Percentiles rank a stretch among this genome's conserved stretches.
Evolutionary conservation across 768 basidiomycete species (phyloP).

Genomic region (Paxillus ammoniavirescens): DNA sequence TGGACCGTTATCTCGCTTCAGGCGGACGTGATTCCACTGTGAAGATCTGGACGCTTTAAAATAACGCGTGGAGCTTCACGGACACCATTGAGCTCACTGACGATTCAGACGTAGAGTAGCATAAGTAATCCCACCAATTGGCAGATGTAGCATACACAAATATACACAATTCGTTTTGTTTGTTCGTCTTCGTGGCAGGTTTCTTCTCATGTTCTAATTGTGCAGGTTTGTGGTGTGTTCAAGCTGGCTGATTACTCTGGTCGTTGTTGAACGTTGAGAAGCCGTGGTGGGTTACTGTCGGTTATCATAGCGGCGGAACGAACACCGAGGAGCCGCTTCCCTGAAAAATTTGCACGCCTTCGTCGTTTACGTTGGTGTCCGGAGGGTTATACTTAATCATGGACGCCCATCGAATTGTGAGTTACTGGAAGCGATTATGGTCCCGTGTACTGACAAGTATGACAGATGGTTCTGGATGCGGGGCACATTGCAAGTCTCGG

Average conservation of each 20-base stretch:
- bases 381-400: not conserved
- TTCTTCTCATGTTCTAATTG: too few relatives aligned
- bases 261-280: too few relatives aligned
- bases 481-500: slow-evolving; percentile 6
- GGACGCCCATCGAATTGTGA: slow-evolving; percentile 8
- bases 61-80: slow-evolving; percentile 2
- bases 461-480: slow-evolving; percentile 9
- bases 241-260: too few relatives aligned
- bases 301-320: too few relatives aligned
- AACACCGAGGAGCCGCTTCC: too few relatives aligned
- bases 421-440: not conserved
- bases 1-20: slow-evolving; percentile 92
- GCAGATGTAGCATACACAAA: slow-evolving; percentile 21
- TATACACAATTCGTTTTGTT: not conserved
- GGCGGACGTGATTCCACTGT: slow-evolving; percentile 85
- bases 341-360: too few relatives aligned
- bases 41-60: slow-evolving; percentile 91
- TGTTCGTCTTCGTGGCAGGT: too few relatives aligned
- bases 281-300: too few relatives aligned
- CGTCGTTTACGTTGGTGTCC: too few relatives aligned
- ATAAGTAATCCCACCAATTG: slow-evolving; percentile 19
- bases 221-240: too few relatives aligned
- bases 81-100: slow-evolving; percentile 14
- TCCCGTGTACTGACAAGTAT: not conserved
- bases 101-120: slow-evolving; percentile 16